Evolutionary conservation across 1,284 basidiomycete species (phyloP).

Genomic region (Farysia itapuensis): DNA sequence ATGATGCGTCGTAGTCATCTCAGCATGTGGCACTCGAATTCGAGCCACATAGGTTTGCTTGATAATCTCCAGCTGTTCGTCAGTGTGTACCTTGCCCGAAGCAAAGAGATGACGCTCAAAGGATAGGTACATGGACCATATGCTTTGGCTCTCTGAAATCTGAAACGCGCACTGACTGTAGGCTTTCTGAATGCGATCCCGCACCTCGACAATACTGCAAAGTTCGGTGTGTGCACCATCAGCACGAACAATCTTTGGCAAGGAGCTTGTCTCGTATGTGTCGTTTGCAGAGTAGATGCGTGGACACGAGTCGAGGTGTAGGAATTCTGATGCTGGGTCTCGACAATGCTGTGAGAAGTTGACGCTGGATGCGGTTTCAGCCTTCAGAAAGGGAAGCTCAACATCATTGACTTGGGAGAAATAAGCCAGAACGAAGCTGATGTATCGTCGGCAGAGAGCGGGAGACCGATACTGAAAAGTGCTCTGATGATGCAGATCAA

Average conservation of each 20-base stretch:
- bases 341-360: not conserved
- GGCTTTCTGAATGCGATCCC: slow-evolving; percentile 22
- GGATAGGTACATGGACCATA: slow-evolving; percentile 42
- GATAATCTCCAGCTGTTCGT: slow-evolving; percentile 29
- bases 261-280: slow-evolving; percentile 8
- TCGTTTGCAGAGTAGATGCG: slow-evolving; percentile 3
- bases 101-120: slow-evolving; percentile 33
- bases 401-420: slow-evolving; percentile 8
- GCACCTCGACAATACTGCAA: slow-evolving; percentile 10
- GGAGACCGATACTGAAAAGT: slow-evolving; percentile 5
- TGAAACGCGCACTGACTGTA: slow-evolving; percentile 32
- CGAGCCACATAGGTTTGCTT: slow-evolving; percentile 42
- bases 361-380: not conserved
- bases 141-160: slow-evolving; percentile 28
- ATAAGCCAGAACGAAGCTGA: slow-evolving; percentile 16
- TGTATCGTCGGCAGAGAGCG: slow-evolving; percentile 22
- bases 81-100: slow-evolving; percentile 3
- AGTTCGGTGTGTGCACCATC: slow-evolving; percentile 6
- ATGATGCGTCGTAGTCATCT: slow-evolving; percentile 43
- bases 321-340: slow-evolving; percentile 24
- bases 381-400: not conserved
- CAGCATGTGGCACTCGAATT: slow-evolving; percentile 38
- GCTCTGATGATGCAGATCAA: slow-evolving; percentile 31
- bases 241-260: slow-evolving; percentile 1
- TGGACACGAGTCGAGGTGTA: slow-evolving; percentile 21